A percentile compares a stretch with the other conserved stretches of the same genome.
Conservation (phyloP, 2,329 filamentous ascomycete genomes). For the Basipetospora chlamydospora region DNA sequence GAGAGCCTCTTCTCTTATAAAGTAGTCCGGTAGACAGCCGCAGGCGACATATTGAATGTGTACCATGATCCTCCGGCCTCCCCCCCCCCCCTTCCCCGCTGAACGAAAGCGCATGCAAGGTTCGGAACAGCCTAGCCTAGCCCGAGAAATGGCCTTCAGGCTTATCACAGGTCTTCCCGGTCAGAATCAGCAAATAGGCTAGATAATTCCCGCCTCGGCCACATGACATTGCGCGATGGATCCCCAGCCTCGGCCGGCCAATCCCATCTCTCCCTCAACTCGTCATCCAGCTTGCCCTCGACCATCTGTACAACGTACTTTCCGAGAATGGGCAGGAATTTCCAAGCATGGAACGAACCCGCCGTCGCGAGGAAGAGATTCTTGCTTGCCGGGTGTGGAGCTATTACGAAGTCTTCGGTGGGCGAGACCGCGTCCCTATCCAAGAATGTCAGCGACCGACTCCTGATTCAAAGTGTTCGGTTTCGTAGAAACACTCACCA, state of each 20-base stretch:
- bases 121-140: too few relatives aligned
- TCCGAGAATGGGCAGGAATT: conserved; percentile 51
- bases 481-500: conserved; percentile 37
- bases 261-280: conserved; percentile 33
- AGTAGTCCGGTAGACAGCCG: too few relatives aligned
- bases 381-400: conserved; percentile 32
- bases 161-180: too few relatives aligned
- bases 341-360: conserved; percentile 54
- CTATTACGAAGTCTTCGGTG: conserved; percentile 47
- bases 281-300: conserved; percentile 26
- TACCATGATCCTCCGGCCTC: too few relatives aligned
- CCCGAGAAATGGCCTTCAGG: too few relatives aligned
- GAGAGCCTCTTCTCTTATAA: too few relatives aligned
- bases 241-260: conserved; percentile 47
- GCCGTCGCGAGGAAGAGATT: conserved; percentile 49
- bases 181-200: too few relatives aligned
- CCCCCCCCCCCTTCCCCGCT: too few relatives aligned
- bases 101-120: too few relatives aligned
- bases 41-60: too few relatives aligned
- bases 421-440: conserved; percentile 50
- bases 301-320: conserved; percentile 46
- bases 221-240: conserved; percentile 35
- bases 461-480: too few relatives aligned
- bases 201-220: conserved; percentile 41
- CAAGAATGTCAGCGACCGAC: too few relatives aligned